Base-by-base conservation (phyloP, 1,284 basidiomycete genomes). In the Tylopilus sp. region DNA sequence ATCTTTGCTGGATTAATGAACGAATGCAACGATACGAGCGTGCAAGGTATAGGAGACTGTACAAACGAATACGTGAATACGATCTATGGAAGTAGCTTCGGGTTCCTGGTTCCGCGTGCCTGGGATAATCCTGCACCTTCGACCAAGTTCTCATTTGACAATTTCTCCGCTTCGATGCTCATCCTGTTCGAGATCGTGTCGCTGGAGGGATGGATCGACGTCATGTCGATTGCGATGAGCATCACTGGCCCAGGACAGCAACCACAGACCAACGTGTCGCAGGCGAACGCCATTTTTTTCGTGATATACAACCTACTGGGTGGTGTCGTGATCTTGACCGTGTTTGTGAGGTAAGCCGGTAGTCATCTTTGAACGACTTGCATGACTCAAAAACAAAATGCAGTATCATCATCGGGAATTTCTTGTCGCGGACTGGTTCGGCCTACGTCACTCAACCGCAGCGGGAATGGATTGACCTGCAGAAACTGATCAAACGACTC, bases 151-250 rank as follows among this genome's bases (percentile, higher is more conserved):
- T 93, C 93, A 0, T 99, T 99, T 74, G 97, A 99, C 79, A 90
- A 86, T 24, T 99, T 99, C 81, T 86, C 90, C 16, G 84, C 91
- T 7, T 93, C 95, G 0, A 84, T 99, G 56, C 86, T 99, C 59
- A 98, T 99, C 73, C 85, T 99, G 4, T 99, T 99, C 74, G 97
- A 99, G 81, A 97, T 98, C 74, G 95, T 99, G 49, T 98, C 96
- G 1, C 83, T 98, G 56, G 95, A 98, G 80, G 97, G 97, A 4
- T 99, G 97, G 97, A 90, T 94, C 47, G 94, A 97, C 76, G 97
- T 97, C 60, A 94, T 98, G 93, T 81, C 82, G 29, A 86, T 91
- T 16, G 93, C 92, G 2, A 95, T 95, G 81, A 90, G 90, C 70
- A 94, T 98, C 65, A 91, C 88, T 0, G 95, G 93, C 1, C 72